A percentile compares a stretch with the other conserved stretches of the same genome.
Conservation (phyloP, 1,284 basidiomycete species). For the Sporisorium graminicola region DNA sequence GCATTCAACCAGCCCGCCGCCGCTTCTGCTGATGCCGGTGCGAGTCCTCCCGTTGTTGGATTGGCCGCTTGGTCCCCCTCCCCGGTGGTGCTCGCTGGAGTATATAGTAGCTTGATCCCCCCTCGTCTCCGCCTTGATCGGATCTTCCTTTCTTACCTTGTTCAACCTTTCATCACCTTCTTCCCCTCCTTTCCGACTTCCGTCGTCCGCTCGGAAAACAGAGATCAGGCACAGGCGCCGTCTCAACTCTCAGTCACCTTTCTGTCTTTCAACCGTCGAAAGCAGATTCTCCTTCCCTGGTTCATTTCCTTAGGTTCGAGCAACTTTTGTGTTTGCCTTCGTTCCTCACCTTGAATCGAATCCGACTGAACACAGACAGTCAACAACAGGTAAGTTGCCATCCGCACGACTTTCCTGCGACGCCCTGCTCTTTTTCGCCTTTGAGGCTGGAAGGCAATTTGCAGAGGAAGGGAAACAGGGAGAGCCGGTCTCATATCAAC, state of each 20-base stretch:
- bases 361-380: conserved; percentile 10
- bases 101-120: conserved; percentile 33
- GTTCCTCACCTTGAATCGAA: conserved; percentile 22
- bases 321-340: conserved; percentile 20
- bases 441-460: not conserved
- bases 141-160: conserved; percentile 4
- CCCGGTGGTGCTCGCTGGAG: conserved; percentile 6
- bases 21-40: no score
- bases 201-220: conserved; percentile 24
- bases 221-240: conserved; percentile 49
- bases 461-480: not conserved
- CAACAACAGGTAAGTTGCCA: conserved; percentile 32
- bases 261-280: conserved; percentile 27
- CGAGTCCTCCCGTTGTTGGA: conserved; percentile 2
- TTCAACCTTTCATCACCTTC: conserved; percentile 18
- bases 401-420: not conserved
- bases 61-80: not conserved
- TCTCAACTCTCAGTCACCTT: conserved; percentile 19
- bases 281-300: conserved; percentile 11
- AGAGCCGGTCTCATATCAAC: not conserved
- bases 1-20: not conserved
- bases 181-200: conserved; percentile 10
- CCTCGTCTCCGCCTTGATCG: not conserved
- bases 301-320: conserved; percentile 12
- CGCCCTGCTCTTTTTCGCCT: not conserved